Percentiles rank a stretch among this genome's conserved stretches.
phyloP scores from a whole-genome alignment of 2,329 filamentous ascomycete genomes.

The Hawksworthiomyces lignivorus region DNA sequence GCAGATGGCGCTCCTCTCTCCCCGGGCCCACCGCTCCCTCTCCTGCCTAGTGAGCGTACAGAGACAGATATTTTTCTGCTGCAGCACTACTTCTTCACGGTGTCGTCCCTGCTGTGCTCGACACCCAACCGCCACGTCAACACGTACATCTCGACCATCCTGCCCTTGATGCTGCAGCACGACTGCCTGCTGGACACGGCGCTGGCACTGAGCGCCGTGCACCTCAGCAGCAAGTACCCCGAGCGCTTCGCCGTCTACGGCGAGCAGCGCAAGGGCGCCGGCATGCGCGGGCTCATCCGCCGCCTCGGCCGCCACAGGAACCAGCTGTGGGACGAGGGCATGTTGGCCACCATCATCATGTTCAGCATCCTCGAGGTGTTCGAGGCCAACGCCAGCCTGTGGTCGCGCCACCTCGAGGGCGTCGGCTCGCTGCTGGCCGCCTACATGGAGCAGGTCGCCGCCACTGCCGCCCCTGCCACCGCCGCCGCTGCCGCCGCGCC shows the following conservation, averaged over 20 bases:
- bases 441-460: neutral
- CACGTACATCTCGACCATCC: slow-evolving; percentile 31
- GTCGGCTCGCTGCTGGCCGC: neutral
- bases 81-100: slow-evolving; percentile 9
- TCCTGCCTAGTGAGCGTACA: neutral
- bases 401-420: slow-evolving; percentile 3
- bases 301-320: neutral
- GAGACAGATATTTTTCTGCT: slow-evolving; percentile 2
- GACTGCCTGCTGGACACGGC: slow-evolving; percentile 42
- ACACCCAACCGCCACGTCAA: slow-evolving; percentile 5
- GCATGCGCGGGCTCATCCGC: slow-evolving; percentile 1
- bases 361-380: slow-evolving; percentile 1
- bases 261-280: neutral
- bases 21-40: neutral
- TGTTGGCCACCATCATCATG: slow-evolving; percentile 2
- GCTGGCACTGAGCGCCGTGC: slow-evolving; percentile 45
- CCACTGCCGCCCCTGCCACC: neutral
- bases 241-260: neutral
- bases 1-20: no score
- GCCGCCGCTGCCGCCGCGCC: neutral
- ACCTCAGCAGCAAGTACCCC: slow-evolving; percentile 24
- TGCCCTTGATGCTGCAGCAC: slow-evolving; percentile 5
- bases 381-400: slow-evolving; percentile 1
- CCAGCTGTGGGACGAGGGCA: neutral
- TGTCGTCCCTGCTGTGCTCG: slow-evolving; percentile 2